A percentile compares a stretch with the other conserved stretches of the same genome.
These are phyloP conservation scores for Ustilago crameri DNA, from an alignment of 1,284 basidiomycete species.

Conservation along the genomic window DNA sequence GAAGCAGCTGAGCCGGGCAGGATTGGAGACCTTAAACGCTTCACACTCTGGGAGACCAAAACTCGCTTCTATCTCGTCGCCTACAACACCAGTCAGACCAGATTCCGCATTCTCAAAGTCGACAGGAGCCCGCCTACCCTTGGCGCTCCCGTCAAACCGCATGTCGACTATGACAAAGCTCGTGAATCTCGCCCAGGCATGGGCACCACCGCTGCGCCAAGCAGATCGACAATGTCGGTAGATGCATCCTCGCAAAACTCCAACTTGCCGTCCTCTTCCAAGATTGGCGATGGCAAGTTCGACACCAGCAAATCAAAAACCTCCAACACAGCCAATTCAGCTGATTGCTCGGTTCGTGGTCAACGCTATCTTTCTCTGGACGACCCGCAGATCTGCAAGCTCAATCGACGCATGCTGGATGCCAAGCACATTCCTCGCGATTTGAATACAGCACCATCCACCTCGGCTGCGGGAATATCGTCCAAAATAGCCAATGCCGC, in stretches of 20 bases:
- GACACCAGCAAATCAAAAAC: constrained; percentile 11
- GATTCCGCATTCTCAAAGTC: constrained; percentile 64
- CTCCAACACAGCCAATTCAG: neutral
- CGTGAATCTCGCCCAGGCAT: constrained; percentile 6
- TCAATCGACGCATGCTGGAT: constrained; percentile 45
- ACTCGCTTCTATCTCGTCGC: constrained; percentile 66
- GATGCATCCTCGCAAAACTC: neutral
- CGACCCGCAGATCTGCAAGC: constrained; percentile 40
- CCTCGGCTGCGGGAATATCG: neutral
- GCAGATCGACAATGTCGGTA: neutral
- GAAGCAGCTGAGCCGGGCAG: constrained; percentile 49
- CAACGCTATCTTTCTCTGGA: constrained; percentile 46
- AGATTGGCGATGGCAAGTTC: constrained; percentile 5
- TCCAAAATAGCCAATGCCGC: constrained; percentile 5
- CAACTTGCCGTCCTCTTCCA: neutral
- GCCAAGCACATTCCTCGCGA: constrained; percentile 35
- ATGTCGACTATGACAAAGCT: constrained; percentile 4
- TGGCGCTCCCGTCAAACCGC: constrained; percentile 5
- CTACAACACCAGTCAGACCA: constrained; percentile 62
- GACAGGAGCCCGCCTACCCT: constrained; percentile 59
- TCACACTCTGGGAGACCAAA: constrained; percentile 66
- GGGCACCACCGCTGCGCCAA: neutral
- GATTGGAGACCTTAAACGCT: constrained; percentile 60
- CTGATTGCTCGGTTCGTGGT: constrained; percentile 45
- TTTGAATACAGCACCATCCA: neutral